These are phyloP conservation scores for Teunomyces pallodes DNA, from an alignment of 805 yeast species.

Conservation along the genomic window DNA sequence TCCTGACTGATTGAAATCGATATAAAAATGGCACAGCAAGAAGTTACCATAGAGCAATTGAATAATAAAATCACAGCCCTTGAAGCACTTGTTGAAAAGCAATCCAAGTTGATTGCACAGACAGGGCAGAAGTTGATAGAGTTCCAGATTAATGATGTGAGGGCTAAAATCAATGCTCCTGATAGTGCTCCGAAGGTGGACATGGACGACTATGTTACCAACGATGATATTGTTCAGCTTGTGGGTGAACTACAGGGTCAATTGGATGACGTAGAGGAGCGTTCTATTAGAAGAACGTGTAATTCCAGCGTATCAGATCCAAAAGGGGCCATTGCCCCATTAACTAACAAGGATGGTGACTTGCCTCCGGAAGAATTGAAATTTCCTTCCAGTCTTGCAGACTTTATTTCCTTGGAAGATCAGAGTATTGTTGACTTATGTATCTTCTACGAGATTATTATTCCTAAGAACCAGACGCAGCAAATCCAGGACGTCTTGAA, in stretches of 20 bases:
- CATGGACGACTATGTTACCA: constrained; percentile 64
- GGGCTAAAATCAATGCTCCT: constrained; percentile 17
- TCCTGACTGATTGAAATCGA: not conserved
- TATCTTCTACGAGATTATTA: constrained; percentile 72
- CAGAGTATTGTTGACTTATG: constrained; percentile 52
- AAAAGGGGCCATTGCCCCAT: constrained; percentile 54
- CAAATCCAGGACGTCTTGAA: constrained; percentile 5
- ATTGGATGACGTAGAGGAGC: constrained; percentile 72
- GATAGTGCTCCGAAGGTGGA: constrained; percentile 13
- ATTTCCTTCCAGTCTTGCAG: constrained; percentile 60
- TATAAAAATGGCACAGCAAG: not conserved
- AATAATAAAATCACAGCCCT: constrained; percentile 42
- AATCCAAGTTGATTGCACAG: constrained; percentile 60
- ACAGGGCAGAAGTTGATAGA: constrained; percentile 80
- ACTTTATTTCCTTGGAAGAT: constrained; percentile 48
- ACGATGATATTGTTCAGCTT: constrained; percentile 80
- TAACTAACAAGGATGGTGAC: constrained; percentile 79
- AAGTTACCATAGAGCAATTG: not conserved
- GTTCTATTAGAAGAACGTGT: constrained; percentile 67
- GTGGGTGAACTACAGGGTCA: constrained; percentile 91
- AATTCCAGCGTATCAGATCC: constrained; percentile 51
- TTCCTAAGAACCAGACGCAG: constrained; percentile 55
- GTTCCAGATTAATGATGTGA: constrained; percentile 59
- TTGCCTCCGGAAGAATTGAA: constrained; percentile 44
- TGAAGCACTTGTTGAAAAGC: constrained; percentile 57